Conservation (phyloP, 148 eudicot species). For the Linanthus parryae region DNA sequence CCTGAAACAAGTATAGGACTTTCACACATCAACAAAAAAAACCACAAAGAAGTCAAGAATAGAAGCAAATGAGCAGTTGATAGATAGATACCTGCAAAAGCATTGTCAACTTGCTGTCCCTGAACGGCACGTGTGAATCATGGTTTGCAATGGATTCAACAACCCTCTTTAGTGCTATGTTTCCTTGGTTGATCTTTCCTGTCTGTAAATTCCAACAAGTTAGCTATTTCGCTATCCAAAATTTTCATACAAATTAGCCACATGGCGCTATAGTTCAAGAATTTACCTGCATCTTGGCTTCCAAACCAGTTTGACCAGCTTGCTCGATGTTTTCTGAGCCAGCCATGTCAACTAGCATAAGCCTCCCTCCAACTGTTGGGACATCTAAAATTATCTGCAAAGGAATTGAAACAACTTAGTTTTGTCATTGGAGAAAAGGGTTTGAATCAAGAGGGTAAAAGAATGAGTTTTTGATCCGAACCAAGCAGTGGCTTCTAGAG, state of each 20-base stretch:
- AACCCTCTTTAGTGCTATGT: constrained; percentile 84
- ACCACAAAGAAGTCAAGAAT: not conserved
- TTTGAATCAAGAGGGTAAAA: not conserved
- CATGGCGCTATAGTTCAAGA: not conserved
- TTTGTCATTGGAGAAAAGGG: not conserved
- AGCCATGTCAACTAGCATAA: constrained; percentile 99
- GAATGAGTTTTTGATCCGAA: constrained; percentile 11
- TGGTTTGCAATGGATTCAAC: constrained; percentile 98
- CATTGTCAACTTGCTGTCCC: constrained; percentile 99
- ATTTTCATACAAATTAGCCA: not conserved
- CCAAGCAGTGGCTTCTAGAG: constrained; percentile 99
- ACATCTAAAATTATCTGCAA: constrained; percentile 84
- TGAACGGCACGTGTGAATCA: constrained; percentile 94
- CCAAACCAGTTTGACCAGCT: constrained; percentile 88
- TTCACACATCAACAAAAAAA: not conserved
- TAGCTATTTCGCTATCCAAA: not conserved
- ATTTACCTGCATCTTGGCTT: constrained; percentile 92
- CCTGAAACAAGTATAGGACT: constrained; percentile 29
- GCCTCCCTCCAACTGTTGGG: constrained; percentile 93
- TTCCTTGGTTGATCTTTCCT: constrained; percentile 92
- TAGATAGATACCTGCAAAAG: constrained; percentile 70
- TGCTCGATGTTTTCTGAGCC: constrained; percentile 99
- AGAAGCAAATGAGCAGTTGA: not conserved
- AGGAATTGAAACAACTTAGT: not conserved
- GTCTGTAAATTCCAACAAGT: constrained; percentile 43